Evolutionary conservation across 805 yeast genomes (phyloP), one percentile per base, ranked within the genome.

Genomic region (Teunomyces barrocoloradensis): DNA sequence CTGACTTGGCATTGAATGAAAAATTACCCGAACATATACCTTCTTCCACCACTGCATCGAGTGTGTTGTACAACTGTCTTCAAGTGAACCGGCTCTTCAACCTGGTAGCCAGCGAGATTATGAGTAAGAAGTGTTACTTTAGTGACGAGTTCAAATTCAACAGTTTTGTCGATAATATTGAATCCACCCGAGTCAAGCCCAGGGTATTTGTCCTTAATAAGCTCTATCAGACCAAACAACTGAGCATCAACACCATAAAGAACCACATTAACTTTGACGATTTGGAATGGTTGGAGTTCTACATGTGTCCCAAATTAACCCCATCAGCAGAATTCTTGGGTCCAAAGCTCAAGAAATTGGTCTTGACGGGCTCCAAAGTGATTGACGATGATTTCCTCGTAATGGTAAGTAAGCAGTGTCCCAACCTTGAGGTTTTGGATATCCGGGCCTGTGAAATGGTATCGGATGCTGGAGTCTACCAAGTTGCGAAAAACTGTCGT

Each of bases 401-500:
- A 4, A 54, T 65, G 39, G 75, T 89, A 6, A 74, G 87, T 3
- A 66, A 69, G 29, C 57, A 63, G 42, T 80, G 91, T 54, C 84
- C 86, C 6, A 74, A 73, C 34, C 72, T 91, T 48, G 78, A 77
- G 53, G 74, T 77, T 27, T 66, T 91, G 39, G 97, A 91, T 59
- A 66, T 91, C 15, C 73, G 97, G 37, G 96, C 96, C 0, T 89
- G 97, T 66, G 90, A 87, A 49, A 67, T 71, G 47, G 80, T 91
- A 13, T 75, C 89, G 3, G 97, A 91, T 69, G 68, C 79, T 20
- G 92, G 96, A 0, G 67, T 91, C 20, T 80, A 83, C 48, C 75
- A 79, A n/a, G 65, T 91, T 28, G 86, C 89, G 0, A 61, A 73
- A 28, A 65, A 74, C 50, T 89, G 96, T 63, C 73, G 65, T 1